Base-by-base conservation (phyloP, 371 early-diverging fungal genomes). In the Nematocida parisii region DNA sequence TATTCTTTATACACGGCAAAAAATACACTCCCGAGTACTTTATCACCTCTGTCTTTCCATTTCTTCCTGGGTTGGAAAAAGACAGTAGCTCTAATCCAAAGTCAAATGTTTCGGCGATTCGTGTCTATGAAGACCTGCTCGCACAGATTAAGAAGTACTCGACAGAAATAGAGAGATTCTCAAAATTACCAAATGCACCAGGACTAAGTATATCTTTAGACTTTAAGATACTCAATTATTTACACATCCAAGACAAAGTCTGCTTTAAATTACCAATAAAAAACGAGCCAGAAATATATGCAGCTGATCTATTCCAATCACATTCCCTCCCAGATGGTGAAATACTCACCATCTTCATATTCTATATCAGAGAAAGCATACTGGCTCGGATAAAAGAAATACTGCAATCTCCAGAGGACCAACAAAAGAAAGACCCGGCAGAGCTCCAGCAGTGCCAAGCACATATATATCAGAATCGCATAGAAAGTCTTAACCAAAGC, bases 221-320 rank as follows among this genome's bases (percentile, higher is more conserved):
- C 60, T 77, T 77, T 40, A 46, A 77, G 42, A 60, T 77, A 24
- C 47, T 4, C 11, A 57, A 33, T 44, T 50, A 11, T 56, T 42
- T 77, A 11, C 22, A 47, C 13, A 77, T 77, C 0, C 39, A 57
- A 42, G 80, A 77, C 57, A 9, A 33, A 20, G 61, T 77, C 9
- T n/a, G 27, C 24, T 70, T 77, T 33, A 40, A 18, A 5, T 47
- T 77, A 11, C 80, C 80, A 5, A 27, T 77, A 18, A 66, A 61
- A 70, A 67, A 42, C 4, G 67, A 27, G 13, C 80, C 80, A 24
- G 80, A 77, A 24, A 62, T 67, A 54, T 77, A 77, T 39, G 80
- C 80, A 24, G 27, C 33, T 60, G 80, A 77, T 46, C 47, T 77
- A 40, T 77, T 77, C 44, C 33, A 24, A 40, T 9, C 57, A 0